phyloP scores from a whole-genome alignment of 208 protist genomes.

The Leishmania braziliensis region DNA sequence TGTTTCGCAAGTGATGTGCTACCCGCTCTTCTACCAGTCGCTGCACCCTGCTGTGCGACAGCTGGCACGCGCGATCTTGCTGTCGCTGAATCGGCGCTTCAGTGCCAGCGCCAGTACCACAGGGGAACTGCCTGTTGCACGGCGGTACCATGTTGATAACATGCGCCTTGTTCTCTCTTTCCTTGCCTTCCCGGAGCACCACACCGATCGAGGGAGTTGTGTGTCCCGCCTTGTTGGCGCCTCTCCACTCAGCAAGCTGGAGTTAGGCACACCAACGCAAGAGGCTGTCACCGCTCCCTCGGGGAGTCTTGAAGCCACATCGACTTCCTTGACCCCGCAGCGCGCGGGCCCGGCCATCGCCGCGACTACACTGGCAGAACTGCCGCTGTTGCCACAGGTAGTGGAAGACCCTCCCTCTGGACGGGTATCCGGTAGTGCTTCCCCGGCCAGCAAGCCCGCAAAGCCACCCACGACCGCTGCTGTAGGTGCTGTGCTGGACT shows the following conservation, averaged over 20 bases:
- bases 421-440: not conserved
- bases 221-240: conserved; percentile 3
- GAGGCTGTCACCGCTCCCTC: not conserved
- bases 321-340: conserved; percentile 1
- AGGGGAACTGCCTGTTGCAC: conserved; percentile 12
- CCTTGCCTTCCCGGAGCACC: conserved; percentile 46
- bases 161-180: conserved; percentile 56
- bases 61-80: conserved; percentile 37
- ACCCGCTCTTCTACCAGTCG: conserved; percentile 70
- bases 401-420: not conserved
- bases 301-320: not conserved
- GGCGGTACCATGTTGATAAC: conserved; percentile 21
- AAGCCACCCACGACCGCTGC: not conserved
- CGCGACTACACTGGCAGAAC: not conserved
- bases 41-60: conserved; percentile 47
- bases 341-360: not conserved
- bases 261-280: not conserved
- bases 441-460: not conserved
- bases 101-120: not conserved
- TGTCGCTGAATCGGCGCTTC: conserved; percentile 53
- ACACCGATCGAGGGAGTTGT: not conserved
- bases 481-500: not conserved
- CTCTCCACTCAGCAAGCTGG: not conserved
- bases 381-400: not conserved
- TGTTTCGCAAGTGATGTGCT: conserved; percentile 49